phyloP scores from a whole-genome alignment of 345 rosid genomes.

The Moricandia arvensis region DNA sequence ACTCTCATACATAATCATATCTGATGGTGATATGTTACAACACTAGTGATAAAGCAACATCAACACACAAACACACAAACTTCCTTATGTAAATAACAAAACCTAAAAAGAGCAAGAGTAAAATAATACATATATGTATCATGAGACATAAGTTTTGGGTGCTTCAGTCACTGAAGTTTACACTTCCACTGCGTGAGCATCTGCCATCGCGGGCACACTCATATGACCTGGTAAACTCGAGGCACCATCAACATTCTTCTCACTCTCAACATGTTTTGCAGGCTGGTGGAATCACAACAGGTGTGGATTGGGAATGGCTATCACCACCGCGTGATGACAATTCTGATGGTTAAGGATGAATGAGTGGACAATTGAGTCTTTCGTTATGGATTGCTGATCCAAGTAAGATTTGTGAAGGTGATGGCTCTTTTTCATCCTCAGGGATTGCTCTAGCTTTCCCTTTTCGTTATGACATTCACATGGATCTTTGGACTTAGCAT shows the following conservation, averaged over 20 bases:
- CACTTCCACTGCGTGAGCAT: constrained; percentile 78
- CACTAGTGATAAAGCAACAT: constrained; percentile 7
- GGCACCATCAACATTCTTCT: constrained; percentile 67
- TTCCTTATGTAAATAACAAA: background rate
- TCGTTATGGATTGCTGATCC: constrained; percentile 53
- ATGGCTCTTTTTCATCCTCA: constrained; percentile 62
- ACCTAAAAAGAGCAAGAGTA: constrained; percentile 14
- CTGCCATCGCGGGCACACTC: constrained; percentile 76
- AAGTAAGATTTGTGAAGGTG: constrained; percentile 45
- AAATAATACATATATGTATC: constrained; percentile 25
- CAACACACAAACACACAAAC: constrained; percentile 20
- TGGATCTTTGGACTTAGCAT: constrained; percentile 15
- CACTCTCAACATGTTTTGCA: constrained; percentile 84
- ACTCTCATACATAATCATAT: constrained; percentile 31
- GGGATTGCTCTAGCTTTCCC: constrained; percentile 88
- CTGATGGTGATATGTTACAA: constrained; percentile 28
- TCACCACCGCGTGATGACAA: constrained; percentile 35
- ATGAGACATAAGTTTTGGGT: background rate
- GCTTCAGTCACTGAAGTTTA: constrained; percentile 65
- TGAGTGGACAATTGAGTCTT: constrained; percentile 74
- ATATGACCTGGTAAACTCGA: constrained; percentile 56
- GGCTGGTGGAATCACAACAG: constrained; percentile 83
- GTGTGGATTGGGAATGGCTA: constrained; percentile 39
- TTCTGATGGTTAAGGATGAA: constrained; percentile 58
- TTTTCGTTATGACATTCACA: constrained; percentile 47